Conservation (phyloP, 140 eudicot genomes). For the Bidens hawaiensis region DNA sequence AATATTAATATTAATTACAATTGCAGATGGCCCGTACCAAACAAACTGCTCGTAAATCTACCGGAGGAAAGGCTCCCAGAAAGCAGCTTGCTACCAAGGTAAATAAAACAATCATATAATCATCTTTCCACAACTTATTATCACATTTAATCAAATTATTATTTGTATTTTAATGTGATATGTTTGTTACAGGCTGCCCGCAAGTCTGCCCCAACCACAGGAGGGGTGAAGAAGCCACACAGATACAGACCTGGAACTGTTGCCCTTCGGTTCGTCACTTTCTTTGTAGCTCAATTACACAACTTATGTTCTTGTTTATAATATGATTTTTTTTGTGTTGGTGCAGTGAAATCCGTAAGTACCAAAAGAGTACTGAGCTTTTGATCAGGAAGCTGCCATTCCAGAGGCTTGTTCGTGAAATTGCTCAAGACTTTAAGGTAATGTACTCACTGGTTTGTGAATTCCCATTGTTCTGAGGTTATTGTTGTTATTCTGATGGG, state of each 20-base stretch:
- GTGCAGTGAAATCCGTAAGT: neutral
- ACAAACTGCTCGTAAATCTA: conserved; percentile 16
- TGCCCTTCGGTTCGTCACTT: conserved; percentile 32
- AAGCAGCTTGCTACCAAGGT: conserved; percentile 43
- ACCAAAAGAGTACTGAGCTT: neutral
- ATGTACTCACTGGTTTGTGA: neutral
- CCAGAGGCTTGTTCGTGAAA: neutral
- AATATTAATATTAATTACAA: neutral
- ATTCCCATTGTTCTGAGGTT: neutral
- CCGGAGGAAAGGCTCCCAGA: neutral
- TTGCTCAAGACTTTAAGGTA: neutral
- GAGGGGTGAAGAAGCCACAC: conserved; percentile 61
- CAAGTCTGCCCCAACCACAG: conserved; percentile 55
- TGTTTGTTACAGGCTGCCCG: conserved; percentile 36
- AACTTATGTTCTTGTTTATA: too few relatives aligned
- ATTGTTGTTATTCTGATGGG: too few relatives aligned
- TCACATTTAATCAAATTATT: neutral
- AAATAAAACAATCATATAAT: too few relatives aligned
- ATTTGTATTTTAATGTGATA: too few relatives aligned
- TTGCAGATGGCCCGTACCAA: conserved; percentile 40
- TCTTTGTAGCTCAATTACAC: neutral
- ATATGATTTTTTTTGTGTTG: neutral
- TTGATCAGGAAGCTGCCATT: neutral
- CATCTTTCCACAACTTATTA: too few relatives aligned
- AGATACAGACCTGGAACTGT: conserved; percentile 14